A percentile compares a stretch with the other conserved stretches of the same genome.
Evolutionary conservation across 306 rosid genomes (phyloP).

Genomic region (Pachyrhizus erosus): DNA sequence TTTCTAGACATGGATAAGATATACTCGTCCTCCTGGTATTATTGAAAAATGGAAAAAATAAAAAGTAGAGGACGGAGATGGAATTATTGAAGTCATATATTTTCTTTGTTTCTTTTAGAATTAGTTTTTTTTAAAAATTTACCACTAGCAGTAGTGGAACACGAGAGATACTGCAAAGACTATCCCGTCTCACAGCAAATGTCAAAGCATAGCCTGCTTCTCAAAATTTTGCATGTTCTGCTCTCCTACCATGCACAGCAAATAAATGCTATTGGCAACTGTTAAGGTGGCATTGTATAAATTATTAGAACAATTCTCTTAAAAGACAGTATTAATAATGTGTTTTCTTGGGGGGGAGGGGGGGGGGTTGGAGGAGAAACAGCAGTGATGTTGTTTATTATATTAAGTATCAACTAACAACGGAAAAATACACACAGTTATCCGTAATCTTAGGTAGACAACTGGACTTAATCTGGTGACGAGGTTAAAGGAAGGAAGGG

Average conservation of each 20-base stretch:
- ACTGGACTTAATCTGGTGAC: background rate
- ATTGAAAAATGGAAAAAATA: background rate
- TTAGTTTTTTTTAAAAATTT: background rate
- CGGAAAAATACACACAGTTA: background rate
- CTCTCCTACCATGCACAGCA: background rate
- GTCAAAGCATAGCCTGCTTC: background rate
- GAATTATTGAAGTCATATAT: background rate
- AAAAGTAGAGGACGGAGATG: background rate
- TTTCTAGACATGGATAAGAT: background rate
- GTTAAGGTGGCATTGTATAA: background rate
- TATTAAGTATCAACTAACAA: background rate
- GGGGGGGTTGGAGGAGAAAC: too few species aligned
- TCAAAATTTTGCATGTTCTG: background rate
- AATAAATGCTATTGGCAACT: background rate
- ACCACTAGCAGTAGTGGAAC: background rate
- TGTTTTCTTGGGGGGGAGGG: too few species aligned
- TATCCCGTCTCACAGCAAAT: background rate
- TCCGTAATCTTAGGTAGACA: background rate
- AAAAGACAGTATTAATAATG: background rate
- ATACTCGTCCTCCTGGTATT: background rate
- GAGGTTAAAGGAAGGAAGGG: conserved; percentile 22
- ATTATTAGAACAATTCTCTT: background rate
- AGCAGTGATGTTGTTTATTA: background rate
- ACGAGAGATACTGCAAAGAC: background rate
- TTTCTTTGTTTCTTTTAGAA: background rate